A percentile compares a stretch with the other conserved stretches of the same genome.
These are phyloP conservation scores for Colletotrichum somersetense DNA, from an alignment of 2,329 filamentous ascomycete genomes.

Conservation along the genomic window DNA sequence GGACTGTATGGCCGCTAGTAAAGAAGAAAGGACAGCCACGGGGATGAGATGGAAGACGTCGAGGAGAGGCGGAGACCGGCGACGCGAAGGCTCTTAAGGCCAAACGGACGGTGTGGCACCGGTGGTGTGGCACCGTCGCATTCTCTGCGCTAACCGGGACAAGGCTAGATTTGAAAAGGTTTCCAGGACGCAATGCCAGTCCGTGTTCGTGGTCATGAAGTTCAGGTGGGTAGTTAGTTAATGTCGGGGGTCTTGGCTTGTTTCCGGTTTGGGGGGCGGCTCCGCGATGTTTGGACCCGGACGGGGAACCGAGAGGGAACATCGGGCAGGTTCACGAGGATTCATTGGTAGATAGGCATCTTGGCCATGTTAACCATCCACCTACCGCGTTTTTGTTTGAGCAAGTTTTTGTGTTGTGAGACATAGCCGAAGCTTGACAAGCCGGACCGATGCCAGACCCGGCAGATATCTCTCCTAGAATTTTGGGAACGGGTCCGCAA, in stretches of 20 bases:
- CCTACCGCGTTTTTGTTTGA: constrained; percentile 16
- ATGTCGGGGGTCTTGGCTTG: constrained; percentile 26
- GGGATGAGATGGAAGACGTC: background rate
- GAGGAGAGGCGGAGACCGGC: background rate
- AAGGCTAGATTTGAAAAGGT: constrained; percentile 30
- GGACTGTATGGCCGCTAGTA: background rate
- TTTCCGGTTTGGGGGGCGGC: constrained; percentile 23
- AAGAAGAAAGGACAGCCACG: background rate
- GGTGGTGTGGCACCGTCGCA: constrained; percentile 19
- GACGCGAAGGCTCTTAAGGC: constrained; percentile 18
- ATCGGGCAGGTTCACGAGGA: background rate
- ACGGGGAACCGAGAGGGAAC: background rate
- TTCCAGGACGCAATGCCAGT: background rate
- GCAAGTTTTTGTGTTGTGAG: constrained; percentile 28
- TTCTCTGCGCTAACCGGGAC: constrained; percentile 22
- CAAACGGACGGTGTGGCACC: constrained; percentile 11
- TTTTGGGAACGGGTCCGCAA: background rate
- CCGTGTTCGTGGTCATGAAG: background rate
- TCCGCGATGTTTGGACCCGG: constrained; percentile 26
- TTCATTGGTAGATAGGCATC: background rate
- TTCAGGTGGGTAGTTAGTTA: constrained; percentile 17
- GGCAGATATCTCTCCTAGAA: background rate
- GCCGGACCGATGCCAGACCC: background rate
- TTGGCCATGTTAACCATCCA: constrained; percentile 7
- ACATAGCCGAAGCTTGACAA: constrained; percentile 12